phyloP scores from a whole-genome alignment of 306 rosid species.

The Quillaja saponaria region DNA sequence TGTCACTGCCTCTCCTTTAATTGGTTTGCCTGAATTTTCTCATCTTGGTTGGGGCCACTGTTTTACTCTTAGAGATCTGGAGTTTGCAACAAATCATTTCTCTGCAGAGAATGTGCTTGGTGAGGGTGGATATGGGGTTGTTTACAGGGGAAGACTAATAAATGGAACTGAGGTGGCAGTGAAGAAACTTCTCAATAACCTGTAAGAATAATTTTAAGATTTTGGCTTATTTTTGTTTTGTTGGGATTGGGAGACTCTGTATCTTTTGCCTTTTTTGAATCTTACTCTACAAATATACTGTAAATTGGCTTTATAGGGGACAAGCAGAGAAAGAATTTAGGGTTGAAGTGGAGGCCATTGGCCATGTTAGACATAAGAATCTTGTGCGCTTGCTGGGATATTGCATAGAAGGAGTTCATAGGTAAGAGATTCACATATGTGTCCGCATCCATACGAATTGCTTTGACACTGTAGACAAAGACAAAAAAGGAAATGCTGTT shows the following conservation, averaged over 20 bases:
- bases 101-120: conserved; percentile 72
- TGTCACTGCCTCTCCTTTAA: conserved; percentile 76
- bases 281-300: conserved; percentile 18
- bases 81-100: conserved; percentile 72
- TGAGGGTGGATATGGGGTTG: conserved; percentile 97
- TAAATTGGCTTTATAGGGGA: conserved; percentile 59
- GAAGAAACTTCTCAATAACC: conserved; percentile 88
- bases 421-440: conserved; percentile 39
- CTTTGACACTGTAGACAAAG: conserved; percentile 17
- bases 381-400: conserved; percentile 91
- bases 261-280: conserved; percentile 25
- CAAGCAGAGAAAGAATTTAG: conserved; percentile 98
- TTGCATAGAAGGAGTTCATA: conserved; percentile 90
- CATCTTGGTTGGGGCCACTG: conserved; percentile 99
- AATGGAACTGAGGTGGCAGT: conserved; percentile 96
- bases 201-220: conserved; percentile 59
- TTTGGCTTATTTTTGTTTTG: neutral
- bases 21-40: conserved; percentile 90
- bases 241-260: conserved; percentile 1
- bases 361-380: conserved; percentile 95
- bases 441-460: too few species aligned
- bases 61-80: conserved; percentile 95
- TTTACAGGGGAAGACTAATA: conserved; percentile 76
- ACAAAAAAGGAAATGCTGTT: too few species aligned
- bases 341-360: conserved; percentile 99